Conservation (phyloP, 139 green algal genomes). For the Tetraselmis chui region DNA sequence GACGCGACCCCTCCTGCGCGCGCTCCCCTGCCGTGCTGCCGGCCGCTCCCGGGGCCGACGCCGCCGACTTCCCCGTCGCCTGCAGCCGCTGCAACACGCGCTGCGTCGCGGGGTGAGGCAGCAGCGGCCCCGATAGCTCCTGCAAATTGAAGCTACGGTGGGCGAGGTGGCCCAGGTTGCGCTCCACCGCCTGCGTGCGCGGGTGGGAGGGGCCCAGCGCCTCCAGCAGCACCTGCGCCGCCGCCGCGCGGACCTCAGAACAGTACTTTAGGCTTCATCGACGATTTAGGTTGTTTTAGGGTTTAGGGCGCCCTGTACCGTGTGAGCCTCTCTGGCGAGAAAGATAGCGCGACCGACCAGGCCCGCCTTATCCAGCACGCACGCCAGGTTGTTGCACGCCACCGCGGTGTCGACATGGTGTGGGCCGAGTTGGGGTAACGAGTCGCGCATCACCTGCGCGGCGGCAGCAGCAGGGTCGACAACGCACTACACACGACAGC, state of each 20-base stretch:
- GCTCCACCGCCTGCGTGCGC: neutral
- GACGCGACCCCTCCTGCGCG: too few relatives aligned
- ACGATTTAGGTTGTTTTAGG: too few relatives aligned
- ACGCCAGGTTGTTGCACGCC: neutral
- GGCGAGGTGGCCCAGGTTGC: neutral
- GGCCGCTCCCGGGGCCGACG: too few relatives aligned
- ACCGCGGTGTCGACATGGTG: neutral
- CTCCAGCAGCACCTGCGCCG: neutral
- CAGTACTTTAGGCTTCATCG: too few relatives aligned
- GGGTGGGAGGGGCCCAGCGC: neutral
- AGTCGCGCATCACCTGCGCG: neutral
- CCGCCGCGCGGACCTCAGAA: too few relatives aligned
- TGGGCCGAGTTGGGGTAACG: neutral
- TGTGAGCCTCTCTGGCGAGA: neutral
- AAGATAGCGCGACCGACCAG: neutral
- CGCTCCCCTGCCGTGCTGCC: too few relatives aligned
- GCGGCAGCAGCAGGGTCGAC: too few relatives aligned
- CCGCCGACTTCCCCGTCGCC: neutral
- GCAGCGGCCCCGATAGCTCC: neutral
- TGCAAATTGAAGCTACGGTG: neutral
- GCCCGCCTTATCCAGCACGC: neutral
- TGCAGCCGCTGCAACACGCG: neutral
- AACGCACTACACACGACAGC: too few relatives aligned
- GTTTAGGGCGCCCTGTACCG: too few relatives aligned
- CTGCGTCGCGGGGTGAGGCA: neutral